Conservation (phyloP, 768 basidiomycete species). For the Kwoniella bestiolae region DNA sequence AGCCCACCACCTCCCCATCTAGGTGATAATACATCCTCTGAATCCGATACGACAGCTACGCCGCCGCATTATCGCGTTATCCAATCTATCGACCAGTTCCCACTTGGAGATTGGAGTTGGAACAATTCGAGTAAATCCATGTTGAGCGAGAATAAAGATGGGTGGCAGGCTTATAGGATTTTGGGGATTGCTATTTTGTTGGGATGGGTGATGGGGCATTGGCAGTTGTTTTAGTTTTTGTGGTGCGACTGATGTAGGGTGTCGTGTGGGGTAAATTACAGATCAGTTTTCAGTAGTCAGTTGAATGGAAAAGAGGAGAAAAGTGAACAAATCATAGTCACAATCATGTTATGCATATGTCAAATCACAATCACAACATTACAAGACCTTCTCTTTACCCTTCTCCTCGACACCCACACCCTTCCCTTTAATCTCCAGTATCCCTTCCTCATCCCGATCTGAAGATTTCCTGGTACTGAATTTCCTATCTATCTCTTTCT, state of each 20-base stretch:
- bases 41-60: neutral
- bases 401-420: constrained; percentile 24
- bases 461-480: constrained; percentile 25
- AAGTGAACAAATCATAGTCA: no score
- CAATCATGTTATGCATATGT: no score
- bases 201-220: constrained; percentile 1
- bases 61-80: neutral
- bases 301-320: no score
- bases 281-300: no score
- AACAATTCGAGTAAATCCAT: neutral
- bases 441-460: neutral
- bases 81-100: constrained; percentile 3
- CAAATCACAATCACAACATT: neutral
- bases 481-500: constrained; percentile 42
- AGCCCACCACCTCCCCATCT: no score
- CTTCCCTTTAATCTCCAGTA: constrained; percentile 26
- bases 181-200: neutral
- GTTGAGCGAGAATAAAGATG: constrained; percentile 2
- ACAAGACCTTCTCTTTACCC: constrained; percentile 31
- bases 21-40: no score
- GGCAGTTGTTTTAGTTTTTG: neutral
- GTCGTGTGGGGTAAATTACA: no score
- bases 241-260: no score
- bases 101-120: constrained; percentile 1
- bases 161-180: constrained; percentile 8